These are phyloP conservation scores for Berkeleyomyces basicola DNA, from an alignment of 2,329 filamentous ascomycete genomes.

Conservation along the genomic window DNA sequence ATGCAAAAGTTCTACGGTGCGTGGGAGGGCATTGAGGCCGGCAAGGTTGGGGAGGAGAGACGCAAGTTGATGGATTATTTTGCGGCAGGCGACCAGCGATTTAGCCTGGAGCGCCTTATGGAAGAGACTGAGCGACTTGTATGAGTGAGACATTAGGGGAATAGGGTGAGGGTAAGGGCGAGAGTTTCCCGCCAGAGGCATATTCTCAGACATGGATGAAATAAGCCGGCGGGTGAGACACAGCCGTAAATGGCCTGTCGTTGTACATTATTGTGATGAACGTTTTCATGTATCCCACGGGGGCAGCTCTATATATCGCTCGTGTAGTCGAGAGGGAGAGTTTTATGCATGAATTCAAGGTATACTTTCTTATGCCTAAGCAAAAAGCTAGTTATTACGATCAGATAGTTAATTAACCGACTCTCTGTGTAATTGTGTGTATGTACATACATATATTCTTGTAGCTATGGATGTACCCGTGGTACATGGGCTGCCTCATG, in stretches of 20 bases:
- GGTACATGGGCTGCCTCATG: background rate
- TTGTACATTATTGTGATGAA: background rate
- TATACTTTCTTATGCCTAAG: background rate
- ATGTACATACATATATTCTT: too few relatives aligned
- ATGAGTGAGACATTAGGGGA: slow-evolving; percentile 19
- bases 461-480: background rate
- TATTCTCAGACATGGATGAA: background rate
- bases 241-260: background rate
- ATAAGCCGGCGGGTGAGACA: background rate
- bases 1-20: slow-evolving; percentile 85
- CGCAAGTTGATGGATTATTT: slow-evolving; percentile 67
- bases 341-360: background rate
- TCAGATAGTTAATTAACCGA: too few relatives aligned
- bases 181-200: background rate
- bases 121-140: slow-evolving; percentile 76
- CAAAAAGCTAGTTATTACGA: too few relatives aligned
- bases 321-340: background rate
- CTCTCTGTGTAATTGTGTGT: background rate
- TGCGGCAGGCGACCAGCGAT: slow-evolving; percentile 56
- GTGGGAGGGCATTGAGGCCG: slow-evolving; percentile 31
- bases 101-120: slow-evolving; percentile 69
- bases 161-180: background rate
- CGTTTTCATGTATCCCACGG: too few relatives aligned
- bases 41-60: slow-evolving; percentile 34
- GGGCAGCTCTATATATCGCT: background rate